Evolutionary conservation across 305 asterid species (phyloP).

Genomic region (Fraxinus floribunda): DNA sequence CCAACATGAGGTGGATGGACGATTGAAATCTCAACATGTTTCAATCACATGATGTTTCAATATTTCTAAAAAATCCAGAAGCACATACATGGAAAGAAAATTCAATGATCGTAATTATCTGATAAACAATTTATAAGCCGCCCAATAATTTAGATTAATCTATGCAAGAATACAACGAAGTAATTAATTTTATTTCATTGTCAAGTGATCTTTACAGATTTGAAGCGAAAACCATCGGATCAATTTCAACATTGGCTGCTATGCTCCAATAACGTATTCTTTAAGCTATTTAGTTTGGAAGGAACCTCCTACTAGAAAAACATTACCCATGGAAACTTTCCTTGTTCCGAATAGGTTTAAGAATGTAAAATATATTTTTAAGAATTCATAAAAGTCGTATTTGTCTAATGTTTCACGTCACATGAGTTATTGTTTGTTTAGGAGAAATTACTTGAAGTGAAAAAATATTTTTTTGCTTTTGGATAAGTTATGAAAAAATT

Average conservation of each 20-base stretch:
- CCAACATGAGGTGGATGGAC: neutral
- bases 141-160: neutral
- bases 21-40: neutral
- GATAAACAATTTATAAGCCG: neutral
- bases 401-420: neutral
- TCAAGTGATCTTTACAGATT: neutral
- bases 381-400: neutral
- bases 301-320: neutral
- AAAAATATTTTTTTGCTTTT: too few species aligned
- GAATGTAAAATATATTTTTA: neutral
- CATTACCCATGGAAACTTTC: neutral
- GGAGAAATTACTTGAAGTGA: neutral
- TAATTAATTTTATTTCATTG: neutral
- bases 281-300: neutral
- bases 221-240: neutral
- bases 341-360: neutral
- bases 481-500: too few species aligned
- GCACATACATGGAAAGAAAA: neutral
- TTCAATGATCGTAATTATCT: neutral
- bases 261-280: neutral
- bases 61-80: neutral
- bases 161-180: too few species aligned
- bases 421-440: neutral
- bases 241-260: neutral
- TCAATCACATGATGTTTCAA: neutral